Percentiles rank a stretch among this genome's conserved stretches.
phyloP scores from a whole-genome alignment of 345 rosid species.

The Adansonia digitata region DNA sequence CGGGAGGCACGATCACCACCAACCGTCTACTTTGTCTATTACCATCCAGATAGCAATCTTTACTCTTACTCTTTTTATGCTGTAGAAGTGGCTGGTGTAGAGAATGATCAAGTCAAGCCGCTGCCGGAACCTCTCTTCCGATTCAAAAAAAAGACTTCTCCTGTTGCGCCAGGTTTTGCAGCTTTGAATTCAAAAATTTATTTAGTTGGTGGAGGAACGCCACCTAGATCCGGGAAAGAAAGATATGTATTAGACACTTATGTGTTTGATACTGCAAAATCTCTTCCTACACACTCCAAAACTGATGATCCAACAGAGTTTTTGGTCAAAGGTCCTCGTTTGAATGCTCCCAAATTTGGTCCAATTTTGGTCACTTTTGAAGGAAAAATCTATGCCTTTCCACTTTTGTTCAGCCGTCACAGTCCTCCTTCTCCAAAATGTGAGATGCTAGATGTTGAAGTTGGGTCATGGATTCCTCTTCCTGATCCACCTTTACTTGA shows the following conservation, averaged over 20 bases:
- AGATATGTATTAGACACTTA: not conserved
- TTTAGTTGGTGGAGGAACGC: not conserved
- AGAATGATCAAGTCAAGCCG: too few relatives aligned
- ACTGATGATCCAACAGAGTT: not conserved
- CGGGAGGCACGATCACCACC: too few relatives aligned
- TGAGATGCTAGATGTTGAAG: not conserved
- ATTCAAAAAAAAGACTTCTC: too few relatives aligned
- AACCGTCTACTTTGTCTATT: too few relatives aligned
- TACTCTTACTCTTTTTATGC: too few relatives aligned
- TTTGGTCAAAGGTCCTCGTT: not conserved
- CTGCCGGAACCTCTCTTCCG: too few relatives aligned
- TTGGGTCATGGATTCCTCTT: not conserved
- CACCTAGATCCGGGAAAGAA: not conserved
- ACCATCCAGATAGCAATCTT: too few relatives aligned
- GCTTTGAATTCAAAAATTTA: not conserved
- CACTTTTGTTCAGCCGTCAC: not conserved
- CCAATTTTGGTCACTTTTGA: not conserved
- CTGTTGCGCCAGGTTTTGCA: too few relatives aligned
- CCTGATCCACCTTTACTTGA: not conserved
- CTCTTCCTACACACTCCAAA: not conserved
- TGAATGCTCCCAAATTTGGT: not conserved
- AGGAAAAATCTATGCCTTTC: not conserved
- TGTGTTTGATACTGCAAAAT: too few relatives aligned
- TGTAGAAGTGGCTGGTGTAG: not conserved
- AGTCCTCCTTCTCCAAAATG: not conserved